Evolutionary conservation across 768 basidiomycete genomes (phyloP).

Genomic region (Boletus reticulatus): DNA sequence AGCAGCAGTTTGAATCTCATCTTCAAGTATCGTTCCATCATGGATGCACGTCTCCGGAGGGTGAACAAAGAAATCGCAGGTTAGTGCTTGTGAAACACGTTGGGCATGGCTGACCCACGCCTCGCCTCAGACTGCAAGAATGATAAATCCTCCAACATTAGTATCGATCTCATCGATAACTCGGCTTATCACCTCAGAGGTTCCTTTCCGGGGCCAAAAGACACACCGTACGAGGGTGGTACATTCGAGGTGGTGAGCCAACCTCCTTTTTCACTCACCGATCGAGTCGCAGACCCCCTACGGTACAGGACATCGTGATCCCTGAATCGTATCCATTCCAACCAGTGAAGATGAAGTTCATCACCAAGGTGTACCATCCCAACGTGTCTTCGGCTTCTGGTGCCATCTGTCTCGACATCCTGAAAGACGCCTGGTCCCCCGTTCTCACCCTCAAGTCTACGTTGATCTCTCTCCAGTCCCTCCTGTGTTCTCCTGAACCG

Average conservation of each 20-base stretch:
- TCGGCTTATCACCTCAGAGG: constrained; percentile 92
- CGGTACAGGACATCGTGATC: constrained; percentile 79
- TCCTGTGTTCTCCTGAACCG: constrained; percentile 92
- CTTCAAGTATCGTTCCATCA: constrained; percentile 29
- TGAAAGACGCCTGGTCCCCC: constrained; percentile 89
- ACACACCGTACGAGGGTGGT: constrained; percentile 91
- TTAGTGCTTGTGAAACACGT: constrained; percentile 27
- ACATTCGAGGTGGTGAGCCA: constrained; percentile 82
- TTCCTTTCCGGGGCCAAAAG: constrained; percentile 88
- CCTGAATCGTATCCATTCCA: constrained; percentile 91
- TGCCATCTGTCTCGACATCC: constrained; percentile 90
- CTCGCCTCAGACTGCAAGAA: constrained; percentile 79
- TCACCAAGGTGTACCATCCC: constrained; percentile 95
- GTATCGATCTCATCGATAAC: constrained; percentile 83
- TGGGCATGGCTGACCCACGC: constrained; percentile 9
- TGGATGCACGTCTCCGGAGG: constrained; percentile 87
- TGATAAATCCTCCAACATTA: constrained; percentile 86
- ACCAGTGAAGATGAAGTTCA: constrained; percentile 98
- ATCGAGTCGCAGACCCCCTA: constrained; percentile 1
- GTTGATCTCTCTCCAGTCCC: constrained; percentile 89
- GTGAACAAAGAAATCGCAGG: constrained; percentile 95
- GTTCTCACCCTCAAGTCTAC: constrained; percentile 96
- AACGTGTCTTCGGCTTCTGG: constrained; percentile 94
- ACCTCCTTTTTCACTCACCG: constrained; percentile 2
- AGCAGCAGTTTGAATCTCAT: neutral